These are phyloP conservation scores for Fusarium bactridioides DNA, from an alignment of 2,329 filamentous ascomycete genomes.

Conservation along the genomic window DNA sequence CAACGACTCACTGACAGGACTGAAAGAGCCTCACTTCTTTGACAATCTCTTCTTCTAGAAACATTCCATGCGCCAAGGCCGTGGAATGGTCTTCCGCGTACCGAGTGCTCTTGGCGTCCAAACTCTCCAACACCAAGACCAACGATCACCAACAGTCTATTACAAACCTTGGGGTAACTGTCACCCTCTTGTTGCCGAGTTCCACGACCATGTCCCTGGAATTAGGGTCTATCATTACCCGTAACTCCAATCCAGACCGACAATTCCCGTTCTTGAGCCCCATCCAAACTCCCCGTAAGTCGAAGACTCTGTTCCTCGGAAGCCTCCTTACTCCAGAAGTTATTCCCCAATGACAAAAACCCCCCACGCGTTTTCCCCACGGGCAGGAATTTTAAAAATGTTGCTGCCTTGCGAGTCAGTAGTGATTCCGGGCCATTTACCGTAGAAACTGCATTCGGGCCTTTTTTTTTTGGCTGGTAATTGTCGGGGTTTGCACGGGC, in stretches of 20 bases:
- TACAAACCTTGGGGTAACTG: background rate
- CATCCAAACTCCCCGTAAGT: background rate
- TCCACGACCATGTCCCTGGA: background rate
- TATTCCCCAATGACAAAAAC: background rate
- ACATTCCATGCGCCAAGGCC: background rate
- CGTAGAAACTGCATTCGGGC: constrained; percentile 5
- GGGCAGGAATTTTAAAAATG: constrained; percentile 4
- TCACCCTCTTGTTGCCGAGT: background rate
- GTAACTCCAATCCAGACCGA: background rate
- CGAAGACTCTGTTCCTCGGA: background rate
- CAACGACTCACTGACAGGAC: background rate
- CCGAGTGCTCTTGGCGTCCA: background rate
- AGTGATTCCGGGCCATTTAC: background rate
- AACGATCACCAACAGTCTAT: background rate
- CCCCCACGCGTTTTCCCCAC: constrained; percentile 19
- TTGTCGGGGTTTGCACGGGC: constrained; percentile 3
- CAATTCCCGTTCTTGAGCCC: background rate
- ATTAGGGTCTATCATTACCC: background rate
- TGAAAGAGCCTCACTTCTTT: no score
- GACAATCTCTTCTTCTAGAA: background rate
- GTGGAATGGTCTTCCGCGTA: background rate
- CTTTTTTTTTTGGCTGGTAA: background rate
- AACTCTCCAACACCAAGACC: background rate
- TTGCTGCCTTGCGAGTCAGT: background rate
- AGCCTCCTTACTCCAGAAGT: no score